These are phyloP conservation scores for Aspergillus terreus DNA, from an alignment of 2,329 filamentous ascomycete species.

Conservation along the genomic window DNA sequence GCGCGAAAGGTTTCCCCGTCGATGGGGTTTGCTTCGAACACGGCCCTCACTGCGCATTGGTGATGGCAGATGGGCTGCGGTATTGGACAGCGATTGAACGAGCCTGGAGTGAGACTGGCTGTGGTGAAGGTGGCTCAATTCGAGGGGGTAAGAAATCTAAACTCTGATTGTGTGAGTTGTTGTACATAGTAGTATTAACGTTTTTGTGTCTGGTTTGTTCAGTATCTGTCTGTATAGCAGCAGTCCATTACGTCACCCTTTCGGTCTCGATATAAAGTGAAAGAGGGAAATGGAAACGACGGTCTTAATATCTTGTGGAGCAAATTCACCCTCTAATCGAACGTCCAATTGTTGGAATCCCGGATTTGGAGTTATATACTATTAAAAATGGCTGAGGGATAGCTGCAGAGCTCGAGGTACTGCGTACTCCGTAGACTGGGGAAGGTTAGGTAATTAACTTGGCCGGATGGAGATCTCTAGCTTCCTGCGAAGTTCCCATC, in stretches of 20 bases:
- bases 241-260: no score
- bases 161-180: neutral
- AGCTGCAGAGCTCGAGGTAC: neutral
- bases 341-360: no score
- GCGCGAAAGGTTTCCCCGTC: conserved; percentile 7
- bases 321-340: neutral
- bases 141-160: neutral
- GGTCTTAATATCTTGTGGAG: neutral
- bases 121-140: neutral
- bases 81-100: conserved; percentile 15
- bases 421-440: neutral
- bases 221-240: no score
- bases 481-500: neutral
- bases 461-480: neutral
- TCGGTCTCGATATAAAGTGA: no score
- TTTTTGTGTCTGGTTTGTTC: neutral
- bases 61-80: conserved; percentile 12
- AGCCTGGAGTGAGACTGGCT: conserved; percentile 10
- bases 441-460: neutral
- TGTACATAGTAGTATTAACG: neutral
- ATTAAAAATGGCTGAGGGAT: no score
- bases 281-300: no score
- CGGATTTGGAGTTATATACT: no score
- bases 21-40: conserved; percentile 14
- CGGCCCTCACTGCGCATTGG: conserved; percentile 17